These are phyloP conservation scores for Galerina sulciceps DNA, from an alignment of 768 basidiomycete genomes.

Conservation along the genomic window DNA sequence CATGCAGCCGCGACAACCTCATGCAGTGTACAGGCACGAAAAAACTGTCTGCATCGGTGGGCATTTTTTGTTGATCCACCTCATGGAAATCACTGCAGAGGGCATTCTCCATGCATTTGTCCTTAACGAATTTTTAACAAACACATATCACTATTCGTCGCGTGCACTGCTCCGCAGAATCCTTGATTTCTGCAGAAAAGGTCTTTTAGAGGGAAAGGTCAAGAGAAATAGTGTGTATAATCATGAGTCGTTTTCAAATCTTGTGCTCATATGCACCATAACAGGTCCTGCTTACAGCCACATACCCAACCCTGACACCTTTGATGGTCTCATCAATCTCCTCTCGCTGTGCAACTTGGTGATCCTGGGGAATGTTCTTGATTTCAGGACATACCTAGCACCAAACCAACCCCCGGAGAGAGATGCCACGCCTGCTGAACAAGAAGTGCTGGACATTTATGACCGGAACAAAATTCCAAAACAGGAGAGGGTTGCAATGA, in stretches of 20 bases:
- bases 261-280: too few species aligned
- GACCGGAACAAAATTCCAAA: not conserved
- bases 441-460: not conserved
- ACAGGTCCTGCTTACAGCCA: not conserved
- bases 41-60: not conserved
- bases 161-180: not conserved
- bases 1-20: not conserved
- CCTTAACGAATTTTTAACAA: not conserved
- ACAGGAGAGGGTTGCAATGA: not conserved
- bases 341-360: not conserved
- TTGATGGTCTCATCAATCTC: not conserved
- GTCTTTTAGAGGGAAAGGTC: not conserved
- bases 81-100: not conserved
- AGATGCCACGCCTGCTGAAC: not conserved
- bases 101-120: not conserved
- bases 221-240: too few species aligned
- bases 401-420: not conserved
- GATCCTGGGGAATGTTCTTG: not conserved
- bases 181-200: not conserved
- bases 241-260: too few species aligned
- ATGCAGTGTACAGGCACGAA: not conserved
- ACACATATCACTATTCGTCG: not conserved
- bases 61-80: not conserved
- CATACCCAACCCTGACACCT: not conserved
- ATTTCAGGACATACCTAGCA: not conserved